These are phyloP conservation scores for Kazachstania viticola DNA, from an alignment of 805 yeast genomes.

Conservation along the genomic window DNA sequence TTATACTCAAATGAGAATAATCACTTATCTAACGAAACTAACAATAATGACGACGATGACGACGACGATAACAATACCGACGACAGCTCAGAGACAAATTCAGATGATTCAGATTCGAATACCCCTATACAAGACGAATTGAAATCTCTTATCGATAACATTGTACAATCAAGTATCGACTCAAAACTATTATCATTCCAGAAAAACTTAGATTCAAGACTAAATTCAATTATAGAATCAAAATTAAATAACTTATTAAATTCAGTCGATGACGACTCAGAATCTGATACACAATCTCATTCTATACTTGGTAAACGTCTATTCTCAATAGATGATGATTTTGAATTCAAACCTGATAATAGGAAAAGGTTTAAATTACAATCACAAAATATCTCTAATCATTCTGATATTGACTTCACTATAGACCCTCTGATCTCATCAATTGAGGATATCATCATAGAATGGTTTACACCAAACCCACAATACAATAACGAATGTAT, in stretches of 20 bases:
- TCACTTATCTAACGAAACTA: too few species aligned
- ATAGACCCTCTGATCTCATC: constrained; percentile 9
- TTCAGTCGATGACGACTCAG: not conserved
- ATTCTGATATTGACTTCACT: too few species aligned
- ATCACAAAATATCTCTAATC: too few species aligned
- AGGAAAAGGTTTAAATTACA: too few species aligned
- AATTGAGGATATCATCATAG: constrained; percentile 20
- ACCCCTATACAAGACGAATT: constrained; percentile 17
- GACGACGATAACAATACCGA: constrained; percentile 6
- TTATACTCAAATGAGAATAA: constrained; percentile 5
- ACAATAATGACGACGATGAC: too few species aligned
- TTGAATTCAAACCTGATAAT: too few species aligned
- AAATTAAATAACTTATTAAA: too few species aligned
- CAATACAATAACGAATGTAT: constrained; percentile 18
- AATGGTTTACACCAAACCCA: constrained; percentile 27
- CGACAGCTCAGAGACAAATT: too few species aligned
- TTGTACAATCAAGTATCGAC: constrained; percentile 16
- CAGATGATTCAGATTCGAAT: constrained; percentile 6
- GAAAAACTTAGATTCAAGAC: constrained; percentile 7
- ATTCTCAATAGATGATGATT: too few species aligned
- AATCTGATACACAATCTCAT: too few species aligned
- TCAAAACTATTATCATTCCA: constrained; percentile 11
- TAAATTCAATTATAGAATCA: constrained; percentile 10
- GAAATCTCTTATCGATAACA: constrained; percentile 17
- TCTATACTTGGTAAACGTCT: too few species aligned